Evolutionary conservation across 257 asterid species (phyloP), one percentile per base, ranked within the genome.

Genomic region (Eucommia ulmoides): DNA sequence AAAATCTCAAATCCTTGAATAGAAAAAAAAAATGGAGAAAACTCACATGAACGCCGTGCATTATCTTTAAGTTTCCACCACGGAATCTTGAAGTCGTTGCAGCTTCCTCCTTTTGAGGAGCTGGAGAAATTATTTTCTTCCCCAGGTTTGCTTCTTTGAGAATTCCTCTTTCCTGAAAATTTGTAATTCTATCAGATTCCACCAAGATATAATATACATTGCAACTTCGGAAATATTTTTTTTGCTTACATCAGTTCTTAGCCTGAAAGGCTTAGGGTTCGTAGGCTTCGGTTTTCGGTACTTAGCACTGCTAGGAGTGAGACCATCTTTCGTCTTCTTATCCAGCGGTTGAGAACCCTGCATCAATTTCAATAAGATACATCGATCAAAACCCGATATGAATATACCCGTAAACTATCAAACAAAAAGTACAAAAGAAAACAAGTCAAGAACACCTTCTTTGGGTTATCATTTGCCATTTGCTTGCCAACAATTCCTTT

Each of bases 261-360:
- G 86, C 72, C 91, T 81, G 70, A 91, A 91, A 44, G 99, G 99
- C 58, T 83, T 91, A 3, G 96, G 96, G 41, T 79, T 79, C 51
- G 99, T 86, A 26, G 79, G 77, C 80, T 79, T 91, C 24, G 79
- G 81, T 72, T 86, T 91, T 77, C 65, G 75, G 56, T 61, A 62
- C 77, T 83, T 83, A 42, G 51, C 48, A 3, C 56, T 59, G 22
- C 64, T 53, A 3, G 70, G 62, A 54, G 60, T 59, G 20, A 16
- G 48, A 3, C 48, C 20, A 49, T 60, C 83, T 59, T 82, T 82
- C 55, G 22, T 33, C 44, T 48, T 65, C 61, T 64, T 80, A 26
- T 67, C 77, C 26, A 25, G 61, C 50, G 63, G 58, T 66, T 64
- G 73, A 53, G 56, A 55, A 61, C 49, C 72, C 94, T 83, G 23